phyloP scores from a whole-genome alignment of 345 rosid species.

The Rhodamnia argentea region DNA sequence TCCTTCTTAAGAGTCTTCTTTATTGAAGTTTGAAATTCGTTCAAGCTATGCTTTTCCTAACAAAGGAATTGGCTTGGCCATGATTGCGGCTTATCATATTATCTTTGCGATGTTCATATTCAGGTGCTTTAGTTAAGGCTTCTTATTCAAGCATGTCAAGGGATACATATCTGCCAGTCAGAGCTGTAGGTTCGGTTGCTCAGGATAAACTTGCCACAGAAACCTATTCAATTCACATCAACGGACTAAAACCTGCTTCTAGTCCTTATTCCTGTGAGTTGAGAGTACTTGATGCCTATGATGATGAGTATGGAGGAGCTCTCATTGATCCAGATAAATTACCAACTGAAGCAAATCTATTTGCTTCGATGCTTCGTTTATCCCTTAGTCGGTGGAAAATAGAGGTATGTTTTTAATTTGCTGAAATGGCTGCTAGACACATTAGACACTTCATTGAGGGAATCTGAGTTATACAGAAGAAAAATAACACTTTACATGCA shows the following conservation, averaged over 20 bases:
- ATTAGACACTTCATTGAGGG: background rate
- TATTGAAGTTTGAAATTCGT: background rate
- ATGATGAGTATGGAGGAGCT: conserved; percentile 80
- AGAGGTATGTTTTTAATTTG: conserved; percentile 22
- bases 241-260: conserved; percentile 22
- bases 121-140: conserved; percentile 24
- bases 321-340: conserved; percentile 54
- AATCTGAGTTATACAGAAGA: background rate
- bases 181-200: conserved; percentile 10
- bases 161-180: conserved; percentile 19
- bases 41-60: background rate
- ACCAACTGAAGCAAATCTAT: conserved; percentile 37
- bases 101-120: background rate
- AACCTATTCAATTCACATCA: conserved; percentile 19
- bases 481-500: background rate
- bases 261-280: conserved; percentile 17
- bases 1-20: background rate
- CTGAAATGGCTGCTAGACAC: background rate
- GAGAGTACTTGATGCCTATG: conserved; percentile 44
- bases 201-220: conserved; percentile 18
- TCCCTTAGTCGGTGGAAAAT: conserved; percentile 65
- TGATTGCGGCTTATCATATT: background rate
- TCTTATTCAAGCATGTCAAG: conserved; percentile 25
- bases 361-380: conserved; percentile 38
- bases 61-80: background rate